phyloP scores from a whole-genome alignment of 805 yeast genomes.

The Yarrowia yakushimensis region DNA sequence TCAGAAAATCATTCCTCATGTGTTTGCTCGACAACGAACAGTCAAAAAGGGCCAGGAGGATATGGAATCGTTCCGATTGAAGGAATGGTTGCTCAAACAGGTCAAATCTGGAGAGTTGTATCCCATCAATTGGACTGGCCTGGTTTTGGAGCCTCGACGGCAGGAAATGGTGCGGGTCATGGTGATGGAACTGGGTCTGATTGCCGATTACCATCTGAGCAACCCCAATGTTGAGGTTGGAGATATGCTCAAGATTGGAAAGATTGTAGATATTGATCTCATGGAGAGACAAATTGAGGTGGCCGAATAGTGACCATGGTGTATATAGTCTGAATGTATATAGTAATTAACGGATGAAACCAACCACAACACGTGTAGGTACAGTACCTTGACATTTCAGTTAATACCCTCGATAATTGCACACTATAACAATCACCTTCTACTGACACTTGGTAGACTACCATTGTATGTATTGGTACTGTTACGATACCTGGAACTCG shows the following conservation, averaged over 20 bases:
- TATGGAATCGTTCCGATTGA: constrained; percentile 2
- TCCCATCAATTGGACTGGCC: background rate
- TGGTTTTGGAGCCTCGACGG: background rate
- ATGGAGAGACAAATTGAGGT: constrained; percentile 8
- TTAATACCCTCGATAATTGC: no score
- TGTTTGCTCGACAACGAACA: background rate
- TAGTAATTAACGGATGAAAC: no score
- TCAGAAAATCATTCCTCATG: constrained; percentile 4
- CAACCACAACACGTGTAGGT: no score
- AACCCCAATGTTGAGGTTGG: background rate
- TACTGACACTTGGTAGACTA: no score
- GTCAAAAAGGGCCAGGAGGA: constrained; percentile 15
- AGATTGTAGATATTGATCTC: constrained; percentile 2
- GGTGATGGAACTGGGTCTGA: constrained; percentile 10
- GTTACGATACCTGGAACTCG: no score
- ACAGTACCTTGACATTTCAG: no score
- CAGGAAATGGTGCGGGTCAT: background rate
- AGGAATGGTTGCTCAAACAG: background rate
- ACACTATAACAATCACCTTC: no score
- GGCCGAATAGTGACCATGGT: background rate
- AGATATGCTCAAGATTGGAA: background rate
- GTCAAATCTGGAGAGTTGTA: background rate
- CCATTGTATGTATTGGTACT: no score
- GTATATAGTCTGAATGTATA: background rate
- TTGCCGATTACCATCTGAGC: background rate